A percentile compares a stretch with the other conserved stretches of the same genome.
phyloP scores from a whole-genome alignment of 768 basidiomycete species.

The Kondoa malvinella region DNA sequence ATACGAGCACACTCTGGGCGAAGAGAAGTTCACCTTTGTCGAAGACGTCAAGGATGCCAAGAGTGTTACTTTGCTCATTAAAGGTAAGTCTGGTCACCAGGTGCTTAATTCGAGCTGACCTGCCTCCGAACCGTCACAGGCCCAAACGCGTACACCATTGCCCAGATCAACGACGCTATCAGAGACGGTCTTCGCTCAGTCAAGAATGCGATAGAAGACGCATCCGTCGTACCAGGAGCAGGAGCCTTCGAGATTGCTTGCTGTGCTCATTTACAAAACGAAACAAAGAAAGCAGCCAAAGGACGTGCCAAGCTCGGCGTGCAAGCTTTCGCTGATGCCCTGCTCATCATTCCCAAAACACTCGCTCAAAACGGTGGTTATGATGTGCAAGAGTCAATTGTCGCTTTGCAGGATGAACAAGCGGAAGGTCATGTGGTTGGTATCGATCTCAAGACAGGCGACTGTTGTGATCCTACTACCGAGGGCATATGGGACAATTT shows the following conservation, averaged over 20 bases:
- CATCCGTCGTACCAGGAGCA: conserved; percentile 75
- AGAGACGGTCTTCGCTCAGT: conserved; percentile 90
- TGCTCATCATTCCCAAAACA: conserved; percentile 89
- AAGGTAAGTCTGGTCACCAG: conserved; percentile 39
- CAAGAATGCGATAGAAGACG: conserved; percentile 91
- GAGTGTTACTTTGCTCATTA: conserved; percentile 87
- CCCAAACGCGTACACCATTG: conserved; percentile 85
- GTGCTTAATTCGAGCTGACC: background rate
- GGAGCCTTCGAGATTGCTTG: conserved; percentile 94
- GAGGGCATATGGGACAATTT: conserved; percentile 99
- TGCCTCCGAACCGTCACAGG: conserved; percentile 32
- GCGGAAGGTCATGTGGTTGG: conserved; percentile 87
- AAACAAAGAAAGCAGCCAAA: conserved; percentile 71
- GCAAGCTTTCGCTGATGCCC: conserved; percentile 85
- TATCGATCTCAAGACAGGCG: conserved; percentile 76
- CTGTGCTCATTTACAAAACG: conserved; percentile 57
- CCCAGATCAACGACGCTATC: conserved; percentile 94
- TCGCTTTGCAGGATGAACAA: conserved; percentile 84
- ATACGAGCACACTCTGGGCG: conserved; percentile 95
- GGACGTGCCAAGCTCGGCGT: conserved; percentile 94
- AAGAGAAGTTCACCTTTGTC: conserved; percentile 95
- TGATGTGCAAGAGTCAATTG: conserved; percentile 88
- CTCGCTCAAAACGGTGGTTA: conserved; percentile 89
- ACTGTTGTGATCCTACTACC: conserved; percentile 87
- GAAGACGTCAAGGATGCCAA: conserved; percentile 92